Base-by-base conservation (phyloP, 2,329 filamentous ascomycete genomes). In the Hypoxylon sp. region DNA sequence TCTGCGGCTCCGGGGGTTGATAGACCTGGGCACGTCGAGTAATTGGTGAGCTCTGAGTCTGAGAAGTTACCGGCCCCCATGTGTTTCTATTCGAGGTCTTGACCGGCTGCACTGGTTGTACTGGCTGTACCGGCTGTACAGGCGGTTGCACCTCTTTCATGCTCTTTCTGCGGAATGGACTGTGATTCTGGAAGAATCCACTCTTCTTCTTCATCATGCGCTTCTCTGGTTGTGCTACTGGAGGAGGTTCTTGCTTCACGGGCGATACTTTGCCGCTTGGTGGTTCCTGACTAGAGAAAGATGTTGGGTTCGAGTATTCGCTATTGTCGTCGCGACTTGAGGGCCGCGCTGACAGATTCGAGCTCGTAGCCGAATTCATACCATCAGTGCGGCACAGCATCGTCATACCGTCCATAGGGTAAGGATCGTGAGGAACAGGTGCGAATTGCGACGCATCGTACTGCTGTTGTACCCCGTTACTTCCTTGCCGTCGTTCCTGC, bases 361-460 rank as follows among this genome's bases (percentile, higher is more conserved):
- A 79, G 52, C 73, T 78, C 12, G 77, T 78, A 2, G 75, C 76
- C 21, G 90, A 90, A 79, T 85, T 94, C 79, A 80, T 68, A 23
- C 74, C 74, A 48, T 89, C 91, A 39, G 92, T 90, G 64, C 94
- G 89, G 79, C 95, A 98, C 68, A 97, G 91, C 88, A 98, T 97
- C 0, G 95, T 97, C 94, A 98, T 98, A 3, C 94, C 95, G 76
- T 98, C 95, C 78, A 91, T 88, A 0, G 95, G 94, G 76, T 97
- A 97, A 8, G 96, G 93, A 73, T 98, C 96, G 74, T 97, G 94
- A 12, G 95, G 94, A 2, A 97, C 87, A 12, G 88, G 80, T 3
- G 89, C 84, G 64, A 92, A 87, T 69, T 94, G 89, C 60, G 81
- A 82, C 39, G 77, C 71, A 63, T 88, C 87, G 54, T 85, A 81